A percentile compares a stretch with the other conserved stretches of the same genome.
Conservation (phyloP, 768 basidiomycete genomes). For the Candolleomyces aberdarensis region DNA sequence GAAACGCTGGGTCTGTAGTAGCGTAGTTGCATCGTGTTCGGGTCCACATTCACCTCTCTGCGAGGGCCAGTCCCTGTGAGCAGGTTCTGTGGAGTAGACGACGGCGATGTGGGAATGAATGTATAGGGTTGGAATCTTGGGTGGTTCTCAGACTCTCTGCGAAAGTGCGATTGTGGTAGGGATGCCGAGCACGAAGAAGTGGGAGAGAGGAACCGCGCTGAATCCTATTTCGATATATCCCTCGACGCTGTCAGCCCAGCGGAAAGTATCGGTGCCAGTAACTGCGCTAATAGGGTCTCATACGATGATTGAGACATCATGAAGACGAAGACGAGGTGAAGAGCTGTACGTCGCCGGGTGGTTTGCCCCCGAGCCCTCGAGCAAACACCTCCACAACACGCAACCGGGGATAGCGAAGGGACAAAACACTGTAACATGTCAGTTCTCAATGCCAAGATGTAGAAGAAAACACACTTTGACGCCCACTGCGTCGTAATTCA, state of each 20-base stretch:
- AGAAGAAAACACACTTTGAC: not conserved
- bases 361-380: too few relatives aligned
- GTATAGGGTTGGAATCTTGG: constrained; percentile 26
- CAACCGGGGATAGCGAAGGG: too few relatives aligned
- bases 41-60: not conserved
- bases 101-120: constrained; percentile 22
- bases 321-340: not conserved
- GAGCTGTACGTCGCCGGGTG: too few relatives aligned
- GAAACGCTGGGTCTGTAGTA: constrained; percentile 7
- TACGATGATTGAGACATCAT: not conserved
- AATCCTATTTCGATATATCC: constrained; percentile 1
- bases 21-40: not conserved
- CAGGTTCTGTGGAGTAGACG: not conserved
- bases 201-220: not conserved
- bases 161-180: constrained; percentile 4
- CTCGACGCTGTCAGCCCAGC: not conserved
- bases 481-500: constrained; percentile 56
- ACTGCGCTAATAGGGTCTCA: not conserved
- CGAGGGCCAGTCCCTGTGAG: too few relatives aligned
- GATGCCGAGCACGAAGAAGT: constrained; percentile 12
- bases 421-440: too few relatives aligned
- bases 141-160: constrained; percentile 12
- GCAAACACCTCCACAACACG: too few relatives aligned
- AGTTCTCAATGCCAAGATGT: too few relatives aligned
- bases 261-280: constrained; percentile 3